phyloP scores from a whole-genome alignment of 2,329 filamentous ascomycete species.

The Cryphonectria parasitica region DNA sequence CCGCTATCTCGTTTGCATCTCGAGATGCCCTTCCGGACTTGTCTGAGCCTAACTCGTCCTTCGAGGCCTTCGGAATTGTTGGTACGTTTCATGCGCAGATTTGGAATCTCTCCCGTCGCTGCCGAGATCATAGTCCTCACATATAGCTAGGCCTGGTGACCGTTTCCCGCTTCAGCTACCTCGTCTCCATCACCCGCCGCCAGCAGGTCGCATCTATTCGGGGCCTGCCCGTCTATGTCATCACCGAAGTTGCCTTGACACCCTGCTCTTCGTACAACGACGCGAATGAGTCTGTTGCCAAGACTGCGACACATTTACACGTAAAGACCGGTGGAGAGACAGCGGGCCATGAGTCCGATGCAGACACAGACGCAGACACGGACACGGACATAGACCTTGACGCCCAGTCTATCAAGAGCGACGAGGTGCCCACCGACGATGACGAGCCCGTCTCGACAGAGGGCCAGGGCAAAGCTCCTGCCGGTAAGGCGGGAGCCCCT shows the following conservation, averaged over 20 bases:
- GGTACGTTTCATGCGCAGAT: slow-evolving; percentile 44
- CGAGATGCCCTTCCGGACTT: slow-evolving; percentile 52
- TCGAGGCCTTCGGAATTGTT: slow-evolving; percentile 64
- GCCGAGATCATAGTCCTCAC: not conserved
- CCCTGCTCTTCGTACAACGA: slow-evolving; percentile 78
- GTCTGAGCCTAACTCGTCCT: slow-evolving; percentile 51
- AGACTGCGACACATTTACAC: slow-evolving; percentile 53
- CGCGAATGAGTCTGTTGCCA: slow-evolving; percentile 71
- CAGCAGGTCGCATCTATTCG: slow-evolving; percentile 87
- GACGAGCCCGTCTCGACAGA: slow-evolving; percentile 25
- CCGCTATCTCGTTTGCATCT: slow-evolving; percentile 47
- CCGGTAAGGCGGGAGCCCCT: slow-evolving; percentile 64
- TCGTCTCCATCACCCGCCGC: slow-evolving; percentile 84
- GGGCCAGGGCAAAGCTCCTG: slow-evolving; percentile 15
- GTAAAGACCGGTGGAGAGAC: slow-evolving; percentile 40
- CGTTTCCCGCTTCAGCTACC: slow-evolving; percentile 78
- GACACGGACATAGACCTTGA: slow-evolving; percentile 44
- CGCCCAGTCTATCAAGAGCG: slow-evolving; percentile 39
- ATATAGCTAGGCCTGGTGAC: slow-evolving; percentile 72
- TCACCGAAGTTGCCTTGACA: slow-evolving; percentile 89
- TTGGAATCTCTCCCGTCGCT: not conserved
- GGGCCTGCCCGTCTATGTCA: slow-evolving; percentile 80
- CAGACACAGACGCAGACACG: slow-evolving; percentile 55
- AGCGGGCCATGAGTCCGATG: slow-evolving; percentile 38
- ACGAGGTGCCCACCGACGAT: slow-evolving; percentile 50